A percentile compares a stretch with the other conserved stretches of the same genome.
These are phyloP conservation scores for Myriosclerotinia duriaeana DNA, from an alignment of 2,329 filamentous ascomycete genomes.

Conservation along the genomic window DNA sequence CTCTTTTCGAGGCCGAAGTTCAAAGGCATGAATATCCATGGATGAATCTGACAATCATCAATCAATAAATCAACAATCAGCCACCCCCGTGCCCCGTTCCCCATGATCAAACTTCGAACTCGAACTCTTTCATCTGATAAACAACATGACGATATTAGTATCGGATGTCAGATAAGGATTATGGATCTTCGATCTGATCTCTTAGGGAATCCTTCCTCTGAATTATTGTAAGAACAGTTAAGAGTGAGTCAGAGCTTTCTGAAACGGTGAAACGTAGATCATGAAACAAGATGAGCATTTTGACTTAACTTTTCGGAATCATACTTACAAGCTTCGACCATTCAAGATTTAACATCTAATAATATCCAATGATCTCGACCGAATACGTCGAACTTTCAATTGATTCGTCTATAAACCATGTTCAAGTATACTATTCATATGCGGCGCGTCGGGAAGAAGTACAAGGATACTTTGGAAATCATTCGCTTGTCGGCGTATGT, in stretches of 20 bases:
- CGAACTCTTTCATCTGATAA: conserved; percentile 2
- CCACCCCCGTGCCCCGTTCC: not conserved
- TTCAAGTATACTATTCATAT: conserved; percentile 27
- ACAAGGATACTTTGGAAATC: conserved; percentile 10
- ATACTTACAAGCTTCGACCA: conserved; percentile 1
- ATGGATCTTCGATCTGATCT: not conserved
- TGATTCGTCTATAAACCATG: conserved; percentile 23
- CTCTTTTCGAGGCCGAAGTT: conserved; percentile 10
- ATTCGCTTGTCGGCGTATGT: conserved; percentile 33
- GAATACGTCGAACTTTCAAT: not conserved
- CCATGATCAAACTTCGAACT: not conserved
- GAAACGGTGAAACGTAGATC: conserved; percentile 34
- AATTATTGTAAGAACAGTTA: conserved; percentile 25
- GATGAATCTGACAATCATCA: not conserved
- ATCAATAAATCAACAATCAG: not conserved
- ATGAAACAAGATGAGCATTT: conserved; percentile 34
- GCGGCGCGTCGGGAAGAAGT: conserved; percentile 33
- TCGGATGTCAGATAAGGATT: not conserved
- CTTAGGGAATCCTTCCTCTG: not conserved
- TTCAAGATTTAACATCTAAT: not conserved
- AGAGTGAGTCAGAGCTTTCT: conserved; percentile 36
- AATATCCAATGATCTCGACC: conserved; percentile 12
- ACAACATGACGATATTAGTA: not conserved
- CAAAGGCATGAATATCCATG: not conserved
- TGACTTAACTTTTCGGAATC: conserved; percentile 30